Evolutionary conservation across 208 protist species (phyloP).

Genomic region (Crithidia mellificae): DNA sequence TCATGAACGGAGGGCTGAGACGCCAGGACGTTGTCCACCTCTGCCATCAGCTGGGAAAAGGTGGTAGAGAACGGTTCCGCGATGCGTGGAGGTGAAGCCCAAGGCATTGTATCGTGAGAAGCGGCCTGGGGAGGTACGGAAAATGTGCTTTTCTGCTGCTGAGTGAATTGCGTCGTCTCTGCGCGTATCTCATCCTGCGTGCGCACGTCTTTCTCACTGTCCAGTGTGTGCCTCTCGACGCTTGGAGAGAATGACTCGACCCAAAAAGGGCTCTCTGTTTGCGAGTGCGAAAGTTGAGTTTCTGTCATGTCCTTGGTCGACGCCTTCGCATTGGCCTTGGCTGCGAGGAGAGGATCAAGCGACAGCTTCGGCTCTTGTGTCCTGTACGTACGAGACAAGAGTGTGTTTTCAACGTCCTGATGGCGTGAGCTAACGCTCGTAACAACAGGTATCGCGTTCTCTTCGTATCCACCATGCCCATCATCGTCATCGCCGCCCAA

Average conservation of each 20-base stretch:
- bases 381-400: too few species aligned
- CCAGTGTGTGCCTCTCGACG: background rate
- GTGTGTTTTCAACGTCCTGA: too few species aligned
- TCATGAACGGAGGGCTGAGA: too few species aligned
- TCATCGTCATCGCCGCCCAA: background rate
- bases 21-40: constrained; percentile 19
- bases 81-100: background rate
- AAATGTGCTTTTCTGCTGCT: too few species aligned
- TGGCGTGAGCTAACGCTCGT: too few species aligned
- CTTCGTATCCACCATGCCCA: background rate
- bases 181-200: background rate
- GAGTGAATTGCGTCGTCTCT: too few species aligned
- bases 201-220: background rate
- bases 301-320: background rate
- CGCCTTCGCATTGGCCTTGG: background rate
- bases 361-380: background rate
- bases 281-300: too few species aligned
- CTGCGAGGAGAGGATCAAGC: background rate
- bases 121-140: too few species aligned
- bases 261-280: too few species aligned
- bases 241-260: too few species aligned
- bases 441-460: background rate
- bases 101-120: too few species aligned
- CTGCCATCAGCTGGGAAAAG: constrained; percentile 22
- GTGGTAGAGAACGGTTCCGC: constrained; percentile 10